These are phyloP conservation scores for Tinospora cordifolia DNA, from an alignment of 164 flowering plant species.

Conservation along the genomic window DNA sequence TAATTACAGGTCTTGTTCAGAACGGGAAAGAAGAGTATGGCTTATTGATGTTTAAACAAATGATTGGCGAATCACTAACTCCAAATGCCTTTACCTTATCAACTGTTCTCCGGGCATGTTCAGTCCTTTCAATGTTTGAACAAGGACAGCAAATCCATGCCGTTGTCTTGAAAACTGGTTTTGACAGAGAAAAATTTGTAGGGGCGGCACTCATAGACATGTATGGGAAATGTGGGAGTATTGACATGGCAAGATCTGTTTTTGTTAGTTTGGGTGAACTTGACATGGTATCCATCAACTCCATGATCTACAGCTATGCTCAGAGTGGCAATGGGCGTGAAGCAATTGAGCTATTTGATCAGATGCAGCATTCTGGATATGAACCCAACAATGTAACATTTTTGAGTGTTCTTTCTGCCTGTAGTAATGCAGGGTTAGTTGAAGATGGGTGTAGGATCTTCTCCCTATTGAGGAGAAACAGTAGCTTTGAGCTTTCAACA, in stretches of 20 bases:
- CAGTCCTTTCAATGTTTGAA: conserved; percentile 37
- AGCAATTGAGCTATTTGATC: conserved; percentile 32
- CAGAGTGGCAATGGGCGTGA: conserved; percentile 39
- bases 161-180: conserved; percentile 26
- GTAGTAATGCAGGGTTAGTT: conserved; percentile 43
- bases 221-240: conserved; percentile 46
- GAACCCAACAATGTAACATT: conserved; percentile 33
- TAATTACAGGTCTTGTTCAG: conserved; percentile 44
- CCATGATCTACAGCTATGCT: conserved; percentile 43
- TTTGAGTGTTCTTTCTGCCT: conserved; percentile 38
- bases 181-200: conserved; percentile 25
- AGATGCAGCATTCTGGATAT: conserved; percentile 27
- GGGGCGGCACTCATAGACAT: conserved; percentile 38
- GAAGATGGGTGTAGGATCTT: conserved; percentile 41
- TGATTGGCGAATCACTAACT: conserved; percentile 30
- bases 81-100: conserved; percentile 53
- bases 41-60: conserved; percentile 29
- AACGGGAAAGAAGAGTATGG: conserved; percentile 46
- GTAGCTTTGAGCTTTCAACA: conserved; percentile 18
- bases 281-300: conserved; percentile 33
- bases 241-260: conserved; percentile 30
- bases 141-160: conserved; percentile 43
- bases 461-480: conserved; percentile 19
- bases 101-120: conserved; percentile 36
- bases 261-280: conserved; percentile 28